A percentile compares a stretch with the other conserved stretches of the same genome.
Conservation (phyloP, 768 basidiomycete species). For the Amanita rubescens region DNA sequence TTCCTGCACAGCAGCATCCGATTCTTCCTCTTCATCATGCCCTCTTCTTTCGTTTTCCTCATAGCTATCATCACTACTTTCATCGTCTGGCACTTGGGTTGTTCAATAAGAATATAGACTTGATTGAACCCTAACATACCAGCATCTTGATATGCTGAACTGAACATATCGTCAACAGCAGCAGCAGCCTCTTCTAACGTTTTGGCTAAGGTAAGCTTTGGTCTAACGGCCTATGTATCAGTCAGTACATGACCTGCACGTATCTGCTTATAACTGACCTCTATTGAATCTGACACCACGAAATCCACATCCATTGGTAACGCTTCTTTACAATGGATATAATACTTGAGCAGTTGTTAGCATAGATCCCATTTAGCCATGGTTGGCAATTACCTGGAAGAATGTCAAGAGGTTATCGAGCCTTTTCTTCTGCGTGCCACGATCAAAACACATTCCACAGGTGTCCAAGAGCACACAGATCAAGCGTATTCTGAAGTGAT, state of each 20-base stretch:
- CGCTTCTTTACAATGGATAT: conserved; percentile 80
- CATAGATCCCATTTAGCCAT: not conserved
- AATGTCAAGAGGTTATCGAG: conserved; percentile 88
- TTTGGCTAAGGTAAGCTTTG: conserved; percentile 64
- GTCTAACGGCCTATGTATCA: conserved; percentile 65
- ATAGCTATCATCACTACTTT: conserved; percentile 59
- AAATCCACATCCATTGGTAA: conserved; percentile 98
- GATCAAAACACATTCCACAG: conserved; percentile 96
- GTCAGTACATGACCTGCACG: not conserved
- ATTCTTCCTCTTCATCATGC: conserved; percentile 58
- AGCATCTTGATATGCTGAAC: conserved; percentile 50
- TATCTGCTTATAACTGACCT: conserved; percentile 37
- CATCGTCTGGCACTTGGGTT: conserved; percentile 17
- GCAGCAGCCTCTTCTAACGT: conserved; percentile 78
- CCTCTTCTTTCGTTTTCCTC: conserved; percentile 47
- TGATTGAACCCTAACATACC: conserved; percentile 30
- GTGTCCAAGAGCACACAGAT: conserved; percentile 92
- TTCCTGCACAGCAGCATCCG: conserved; percentile 45
- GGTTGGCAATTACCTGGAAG: conserved; percentile 64
- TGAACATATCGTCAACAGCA: conserved; percentile 89
- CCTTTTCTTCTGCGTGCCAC: conserved; percentile 86
- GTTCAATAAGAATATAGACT: not conserved
- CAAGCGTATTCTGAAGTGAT: conserved; percentile 91
- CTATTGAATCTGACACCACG: conserved; percentile 91
- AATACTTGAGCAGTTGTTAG: conserved; percentile 44